These are phyloP conservation scores for Phylloporus rhodoxanthus DNA, from an alignment of 768 basidiomycete species.

Conservation along the genomic window DNA sequence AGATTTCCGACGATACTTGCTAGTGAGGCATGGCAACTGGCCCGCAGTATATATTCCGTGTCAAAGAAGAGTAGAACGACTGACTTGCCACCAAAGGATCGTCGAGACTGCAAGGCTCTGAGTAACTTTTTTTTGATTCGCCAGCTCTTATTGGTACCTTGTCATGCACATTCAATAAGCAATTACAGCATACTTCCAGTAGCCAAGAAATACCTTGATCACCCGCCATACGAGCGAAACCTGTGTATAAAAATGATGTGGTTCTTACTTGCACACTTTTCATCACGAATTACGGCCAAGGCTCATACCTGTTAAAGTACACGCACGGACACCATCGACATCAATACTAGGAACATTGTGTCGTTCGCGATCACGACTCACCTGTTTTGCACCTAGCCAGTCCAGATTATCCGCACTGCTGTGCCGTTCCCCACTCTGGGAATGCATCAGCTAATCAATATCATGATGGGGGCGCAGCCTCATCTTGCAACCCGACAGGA, in stretches of 20 bases:
- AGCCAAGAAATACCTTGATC: neutral
- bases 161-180: neutral
- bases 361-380: neutral
- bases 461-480: neutral
- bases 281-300: too few species aligned
- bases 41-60: too few species aligned
- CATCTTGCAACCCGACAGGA: neutral
- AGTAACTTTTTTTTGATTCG: neutral
- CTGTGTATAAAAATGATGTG: too few species aligned
- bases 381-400: neutral
- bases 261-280: too few species aligned
- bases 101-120: neutral
- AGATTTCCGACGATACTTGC: too few species aligned
- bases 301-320: too few species aligned
- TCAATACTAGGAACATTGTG: neutral
- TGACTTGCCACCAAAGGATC: neutral
- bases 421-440: too few species aligned
- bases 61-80: conserved; percentile 8
- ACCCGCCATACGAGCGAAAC: neutral
- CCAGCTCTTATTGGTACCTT: neutral
- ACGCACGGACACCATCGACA: too few species aligned
- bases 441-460: neutral
- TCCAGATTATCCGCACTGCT: neutral
- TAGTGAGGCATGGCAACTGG: too few species aligned
- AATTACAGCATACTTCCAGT: neutral